Evolutionary conservation across 2,329 filamentous ascomycete species (phyloP).

Genomic region (Tolypocladium amazonense): DNA sequence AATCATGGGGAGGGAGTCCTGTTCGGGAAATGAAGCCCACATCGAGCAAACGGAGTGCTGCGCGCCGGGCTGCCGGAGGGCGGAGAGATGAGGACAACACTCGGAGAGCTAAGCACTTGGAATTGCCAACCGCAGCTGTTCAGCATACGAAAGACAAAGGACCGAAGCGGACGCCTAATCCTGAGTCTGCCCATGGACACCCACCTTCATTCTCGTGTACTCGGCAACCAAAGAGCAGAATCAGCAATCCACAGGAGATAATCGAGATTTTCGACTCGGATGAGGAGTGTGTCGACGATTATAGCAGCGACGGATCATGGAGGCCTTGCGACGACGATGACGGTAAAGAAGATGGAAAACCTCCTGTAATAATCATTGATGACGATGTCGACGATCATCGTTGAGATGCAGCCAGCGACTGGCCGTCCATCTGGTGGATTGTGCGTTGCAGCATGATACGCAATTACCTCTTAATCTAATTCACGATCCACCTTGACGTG

Average conservation of each 20-base stretch:
- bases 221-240: background rate
- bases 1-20: constrained; percentile 1
- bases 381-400: background rate
- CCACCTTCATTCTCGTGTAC: background rate
- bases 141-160: background rate
- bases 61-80: background rate
- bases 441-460: too few species aligned
- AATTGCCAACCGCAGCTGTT: background rate
- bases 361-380: background rate
- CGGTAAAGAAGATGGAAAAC: background rate
- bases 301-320: background rate
- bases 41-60: background rate
- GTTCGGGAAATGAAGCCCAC: background rate
- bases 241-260: background rate
- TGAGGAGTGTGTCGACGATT: background rate
- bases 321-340: background rate
- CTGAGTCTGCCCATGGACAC: background rate
- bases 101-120: background rate
- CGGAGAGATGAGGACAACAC: background rate
- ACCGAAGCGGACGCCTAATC: background rate
- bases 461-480: too few species aligned
- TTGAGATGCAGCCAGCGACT: background rate
- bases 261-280: background rate
- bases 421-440: background rate
- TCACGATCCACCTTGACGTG: too few species aligned